Evolutionary conservation across 345 rosid species (phyloP), one percentile per base, ranked within the genome.

Genomic region (Cardiospermum halicacabum): DNA sequence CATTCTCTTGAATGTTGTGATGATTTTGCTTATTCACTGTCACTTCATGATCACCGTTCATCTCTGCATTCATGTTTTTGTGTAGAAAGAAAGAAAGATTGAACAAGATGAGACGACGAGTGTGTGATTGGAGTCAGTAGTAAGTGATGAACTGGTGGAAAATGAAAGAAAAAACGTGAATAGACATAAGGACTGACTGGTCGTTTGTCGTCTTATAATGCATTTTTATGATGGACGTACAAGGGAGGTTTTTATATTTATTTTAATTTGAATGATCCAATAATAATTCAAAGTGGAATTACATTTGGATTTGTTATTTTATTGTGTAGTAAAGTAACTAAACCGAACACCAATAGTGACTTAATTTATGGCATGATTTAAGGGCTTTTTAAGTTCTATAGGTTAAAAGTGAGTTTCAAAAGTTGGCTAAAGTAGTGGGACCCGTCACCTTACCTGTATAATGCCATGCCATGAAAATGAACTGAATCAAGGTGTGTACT

Each of bases 31-130:
- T n/a, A n/a, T n/a, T 65, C 31, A 70, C 75, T 22, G 45, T 61
- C 56, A 64, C 82, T 39, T 67, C 12, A 19, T 1, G 34, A 36
- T 64, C 83, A 1, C 89, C 96, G 61, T 65, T 81, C 89, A 85
- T 85, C 69, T 84, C 96, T 70, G 73, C 79, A 66, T 88, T 84
- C 89, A 85, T 88, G 6, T 34, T 4, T 34, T 34, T 34, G 6
- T 34, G 6, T 34, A 28, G 15, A 28, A 45, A 11, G 24, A 30
- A 53, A 34, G 6, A 45, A 6, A 56, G 34, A 57, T n/a, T 11
- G 26, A 51, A 60, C 40, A 55, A 5, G 28, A 30, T 13, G 47
- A 40, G 12, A 15, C 11, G 67, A 58, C 65, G n/a, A 51, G 42
- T n/a, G 26, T 45, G 3, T 36, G 64, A 55, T 39, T 51, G 21